Evolutionary conservation across 192 early-diverging fungal genomes (phyloP), one percentile per base, ranked within the genome.

Genomic region (Gorgonomyces haynaldii): DNA sequence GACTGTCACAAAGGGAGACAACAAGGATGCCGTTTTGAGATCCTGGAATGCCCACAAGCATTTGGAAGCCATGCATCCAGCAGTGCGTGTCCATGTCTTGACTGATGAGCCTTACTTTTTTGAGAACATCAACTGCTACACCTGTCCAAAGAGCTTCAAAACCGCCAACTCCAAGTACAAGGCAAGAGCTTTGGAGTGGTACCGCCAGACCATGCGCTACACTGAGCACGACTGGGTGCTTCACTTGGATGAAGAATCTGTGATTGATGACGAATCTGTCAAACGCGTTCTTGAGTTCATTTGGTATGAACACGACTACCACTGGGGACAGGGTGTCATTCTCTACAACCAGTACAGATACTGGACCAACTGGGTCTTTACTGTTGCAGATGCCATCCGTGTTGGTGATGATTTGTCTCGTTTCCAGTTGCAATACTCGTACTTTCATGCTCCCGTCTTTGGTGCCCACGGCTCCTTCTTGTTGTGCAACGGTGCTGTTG

Each of bases 31-130:
- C 1, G 72, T 75, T n/a, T 68, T 67, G 47, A 65, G 72, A 12
- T 55, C 72, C 1, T 75, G 68, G 64, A 61, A 75, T 37, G 65
- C 65, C 37, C 68, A 71, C 65, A 64, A 63, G 42, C 72, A 75
- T 50, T 54, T 75, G 15, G 72, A 75, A 49, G 29, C 39, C 29
- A 45, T 75, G 32, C 68, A 75, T 53, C 69, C 72, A 13, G 58
- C 56, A 36, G 62, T 75, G 13, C 69, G 72, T 21, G 65, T 75
- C 34, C 72, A 75, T 50, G 72, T 75, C 2, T 51, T 75, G 42
- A 75, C 72, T 26, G 72, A 75, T 50, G 72, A 75, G 50, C 72
- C 72, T n/a, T 75, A 69, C 65, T 72, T 71, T 48, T 75, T 71
- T 57, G 68, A 71, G 42, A 68, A 67, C 58, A 65, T 75, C 61